Conservation (phyloP, 306 rosid species). For the Erythrophleum fordii region DNA sequence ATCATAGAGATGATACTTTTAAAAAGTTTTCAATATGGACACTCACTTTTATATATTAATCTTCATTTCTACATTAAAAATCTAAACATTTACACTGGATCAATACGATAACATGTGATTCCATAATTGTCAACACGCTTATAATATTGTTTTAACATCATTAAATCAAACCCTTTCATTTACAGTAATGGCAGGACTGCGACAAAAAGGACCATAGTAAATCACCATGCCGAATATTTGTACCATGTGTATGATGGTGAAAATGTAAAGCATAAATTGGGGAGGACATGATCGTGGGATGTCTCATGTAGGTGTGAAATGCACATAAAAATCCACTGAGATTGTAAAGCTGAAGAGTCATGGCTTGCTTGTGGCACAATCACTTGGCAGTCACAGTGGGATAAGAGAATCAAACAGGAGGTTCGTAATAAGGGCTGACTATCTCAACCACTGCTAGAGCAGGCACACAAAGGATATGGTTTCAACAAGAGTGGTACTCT, state of each 20-base stretch:
- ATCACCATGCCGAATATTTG: conserved; percentile 45
- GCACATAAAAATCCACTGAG: conserved; percentile 17
- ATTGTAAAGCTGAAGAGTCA: conserved; percentile 21
- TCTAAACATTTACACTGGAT: too few species aligned
- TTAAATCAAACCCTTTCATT: too few species aligned
- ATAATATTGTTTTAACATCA: too few species aligned
- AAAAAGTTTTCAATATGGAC: too few species aligned
- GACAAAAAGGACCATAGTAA: conserved; percentile 25
- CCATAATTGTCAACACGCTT: too few species aligned
- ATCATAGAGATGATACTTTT: too few species aligned
- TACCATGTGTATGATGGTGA: too few species aligned
- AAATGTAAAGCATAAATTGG: background rate
- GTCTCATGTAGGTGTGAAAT: background rate
- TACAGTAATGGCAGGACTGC: background rate
- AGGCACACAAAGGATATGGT: conserved; percentile 53
- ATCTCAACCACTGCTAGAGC: conserved; percentile 54
- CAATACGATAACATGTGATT: too few species aligned
- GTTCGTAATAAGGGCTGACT: conserved; percentile 51
- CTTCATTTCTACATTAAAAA: too few species aligned
- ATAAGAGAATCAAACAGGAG: conserved; percentile 47
- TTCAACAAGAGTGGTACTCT: conserved; percentile 49
- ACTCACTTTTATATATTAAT: too few species aligned
- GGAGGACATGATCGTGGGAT: conserved; percentile 14
- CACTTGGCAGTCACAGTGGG: conserved; percentile 48
- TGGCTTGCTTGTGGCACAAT: conserved; percentile 51